Conservation (phyloP, 2,329 filamentous ascomycete genomes). For the Aspergillus alliaceus region DNA sequence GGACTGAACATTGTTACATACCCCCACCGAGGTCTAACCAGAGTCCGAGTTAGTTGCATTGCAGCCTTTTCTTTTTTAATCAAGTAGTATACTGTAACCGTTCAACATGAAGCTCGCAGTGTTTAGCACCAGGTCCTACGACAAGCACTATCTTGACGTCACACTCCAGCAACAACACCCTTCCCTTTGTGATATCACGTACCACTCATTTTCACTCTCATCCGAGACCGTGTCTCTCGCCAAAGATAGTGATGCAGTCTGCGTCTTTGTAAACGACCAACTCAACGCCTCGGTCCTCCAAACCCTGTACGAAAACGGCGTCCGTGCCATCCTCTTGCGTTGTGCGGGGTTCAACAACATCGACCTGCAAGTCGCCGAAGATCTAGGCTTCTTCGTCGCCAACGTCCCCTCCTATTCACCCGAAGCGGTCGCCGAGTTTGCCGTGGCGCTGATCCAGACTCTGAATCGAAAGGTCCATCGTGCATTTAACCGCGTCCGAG, state of each 20-base stretch:
- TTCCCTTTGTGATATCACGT: constrained; percentile 51
- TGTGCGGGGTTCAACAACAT: constrained; percentile 71
- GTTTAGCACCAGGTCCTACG: constrained; percentile 66
- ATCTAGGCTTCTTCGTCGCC: constrained; percentile 60
- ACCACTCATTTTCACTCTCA: constrained; percentile 59
- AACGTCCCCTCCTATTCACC: constrained; percentile 69
- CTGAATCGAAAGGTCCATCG: constrained; percentile 68
- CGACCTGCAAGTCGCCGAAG: constrained; percentile 57
- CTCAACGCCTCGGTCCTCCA: constrained; percentile 54
- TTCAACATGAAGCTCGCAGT: constrained; percentile 58
- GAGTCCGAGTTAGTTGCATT: no score
- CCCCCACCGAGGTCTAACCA: no score
- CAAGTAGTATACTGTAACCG: not conserved
- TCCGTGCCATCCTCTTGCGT: constrained; percentile 62
- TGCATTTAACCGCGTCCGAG: constrained; percentile 66
- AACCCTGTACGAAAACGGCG: constrained; percentile 51
- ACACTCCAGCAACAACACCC: constrained; percentile 32
- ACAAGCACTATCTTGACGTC: constrained; percentile 55
- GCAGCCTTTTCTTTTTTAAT: no score
- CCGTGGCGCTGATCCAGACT: constrained; percentile 66
- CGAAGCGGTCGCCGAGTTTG: constrained; percentile 69
- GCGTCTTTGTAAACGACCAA: constrained; percentile 68
- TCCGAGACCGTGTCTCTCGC: constrained; percentile 58
- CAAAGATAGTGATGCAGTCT: constrained; percentile 57
- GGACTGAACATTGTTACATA: no score